Evolutionary conservation across 2,329 filamentous ascomycete species (phyloP).

Genomic region (Apiospora saccharicola): DNA sequence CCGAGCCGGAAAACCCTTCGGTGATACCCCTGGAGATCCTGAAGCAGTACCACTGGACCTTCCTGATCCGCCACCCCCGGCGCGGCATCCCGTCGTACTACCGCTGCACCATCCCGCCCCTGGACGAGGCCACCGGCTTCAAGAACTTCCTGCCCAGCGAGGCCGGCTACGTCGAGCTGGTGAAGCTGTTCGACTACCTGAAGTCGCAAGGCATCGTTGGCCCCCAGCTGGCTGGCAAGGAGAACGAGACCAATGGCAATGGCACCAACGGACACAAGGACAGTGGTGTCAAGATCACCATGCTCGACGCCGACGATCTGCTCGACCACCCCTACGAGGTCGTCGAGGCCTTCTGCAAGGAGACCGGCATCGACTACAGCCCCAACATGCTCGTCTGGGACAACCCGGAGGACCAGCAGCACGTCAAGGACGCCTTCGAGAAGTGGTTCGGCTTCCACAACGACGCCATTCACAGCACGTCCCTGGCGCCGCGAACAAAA

Average conservation of each 20-base stretch:
- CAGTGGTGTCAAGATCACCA: conserved; percentile 71
- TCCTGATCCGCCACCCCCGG: conserved; percentile 95
- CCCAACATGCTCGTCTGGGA: conserved; percentile 87
- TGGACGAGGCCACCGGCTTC: conserved; percentile 84
- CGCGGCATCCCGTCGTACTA: conserved; percentile 92
- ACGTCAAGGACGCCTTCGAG: conserved; percentile 80
- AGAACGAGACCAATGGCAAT: conserved; percentile 35
- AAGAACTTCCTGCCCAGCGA: conserved; percentile 86
- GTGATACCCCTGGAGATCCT: conserved; percentile 79
- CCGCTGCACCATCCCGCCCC: conserved; percentile 89
- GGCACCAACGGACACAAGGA: conserved; percentile 49
- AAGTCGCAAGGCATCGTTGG: conserved; percentile 73
- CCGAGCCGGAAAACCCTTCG: conserved; percentile 80
- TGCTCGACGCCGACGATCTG: conserved; percentile 93
- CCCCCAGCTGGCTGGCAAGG: conserved; percentile 62
- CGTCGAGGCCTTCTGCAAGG: conserved; percentile 81
- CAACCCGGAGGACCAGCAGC: conserved; percentile 72
- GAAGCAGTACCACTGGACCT: conserved; percentile 88
- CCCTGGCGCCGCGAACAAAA: conserved; percentile 73
- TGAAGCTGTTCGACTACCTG: conserved; percentile 87
- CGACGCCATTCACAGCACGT: conserved; percentile 85
- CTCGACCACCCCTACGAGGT: conserved; percentile 82
- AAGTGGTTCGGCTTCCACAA: conserved; percentile 99
- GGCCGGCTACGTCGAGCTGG: conserved; percentile 89
- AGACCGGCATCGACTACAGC: conserved; percentile 78